Evolutionary conservation across 2,329 filamentous ascomycete species (phyloP).

Genomic region (Pyrenophora seminiperda): DNA sequence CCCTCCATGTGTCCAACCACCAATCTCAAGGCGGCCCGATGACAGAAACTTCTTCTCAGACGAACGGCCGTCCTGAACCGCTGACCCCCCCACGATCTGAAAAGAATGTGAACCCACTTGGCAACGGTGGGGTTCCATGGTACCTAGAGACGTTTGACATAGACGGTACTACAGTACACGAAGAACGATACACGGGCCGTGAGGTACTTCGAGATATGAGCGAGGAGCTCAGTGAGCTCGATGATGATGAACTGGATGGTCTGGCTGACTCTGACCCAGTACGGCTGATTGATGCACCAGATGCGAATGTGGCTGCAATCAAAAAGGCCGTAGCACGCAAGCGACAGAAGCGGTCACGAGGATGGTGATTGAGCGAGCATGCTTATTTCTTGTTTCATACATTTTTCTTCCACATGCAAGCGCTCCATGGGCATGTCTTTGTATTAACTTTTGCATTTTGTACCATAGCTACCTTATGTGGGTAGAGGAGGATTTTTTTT

Average conservation of each 20-base stretch:
- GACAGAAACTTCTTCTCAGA: slow-evolving; percentile 26
- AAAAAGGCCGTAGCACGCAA: slow-evolving; percentile 39
- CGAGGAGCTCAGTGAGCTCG: slow-evolving; percentile 88
- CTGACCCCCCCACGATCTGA: slow-evolving; percentile 69
- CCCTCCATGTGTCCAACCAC: slow-evolving; percentile 26
- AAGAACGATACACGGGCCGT: slow-evolving; percentile 72
- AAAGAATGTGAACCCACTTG: slow-evolving; percentile 54
- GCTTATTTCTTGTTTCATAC: slow-evolving; percentile 4
- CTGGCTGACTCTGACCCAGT: slow-evolving; percentile 44
- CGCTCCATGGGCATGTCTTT: slow-evolving; percentile 15
- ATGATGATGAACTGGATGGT: slow-evolving; percentile 84
- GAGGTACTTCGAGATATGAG: slow-evolving; percentile 76
- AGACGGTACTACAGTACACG: slow-evolving; percentile 76
- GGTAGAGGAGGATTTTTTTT: slow-evolving; percentile 15
- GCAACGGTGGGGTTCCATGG: slow-evolving; percentile 79
- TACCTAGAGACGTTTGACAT: slow-evolving; percentile 83
- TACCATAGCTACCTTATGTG: slow-evolving; percentile 23
- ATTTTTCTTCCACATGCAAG: slow-evolving; percentile 16
- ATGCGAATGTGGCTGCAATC: slow-evolving; percentile 30
- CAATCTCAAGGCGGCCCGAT: slow-evolving; percentile 24
- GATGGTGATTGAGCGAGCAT: slow-evolving; percentile 23
- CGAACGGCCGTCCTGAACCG: slow-evolving; percentile 49
- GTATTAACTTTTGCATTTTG: slow-evolving; percentile 29
- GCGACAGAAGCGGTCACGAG: slow-evolving; percentile 38
- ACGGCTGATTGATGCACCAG: slow-evolving; percentile 32